Evolutionary conservation across 805 yeast species (phyloP), one percentile per base, ranked within the genome.

Genomic region (Zygosaccharomyces siamensis): DNA sequence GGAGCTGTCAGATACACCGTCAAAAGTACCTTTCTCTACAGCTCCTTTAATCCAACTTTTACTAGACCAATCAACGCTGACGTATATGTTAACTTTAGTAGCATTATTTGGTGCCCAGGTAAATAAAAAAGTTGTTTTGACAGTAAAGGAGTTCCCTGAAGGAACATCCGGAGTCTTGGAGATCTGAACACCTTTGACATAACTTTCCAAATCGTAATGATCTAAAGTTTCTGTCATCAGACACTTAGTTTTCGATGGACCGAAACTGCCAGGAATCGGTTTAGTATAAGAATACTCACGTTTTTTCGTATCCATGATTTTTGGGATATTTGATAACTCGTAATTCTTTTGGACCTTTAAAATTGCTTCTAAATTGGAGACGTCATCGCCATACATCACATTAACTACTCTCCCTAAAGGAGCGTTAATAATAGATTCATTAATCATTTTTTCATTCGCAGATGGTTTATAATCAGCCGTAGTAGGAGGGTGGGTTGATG

Each of bases 91-190:
- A 5, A 84, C 32, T 23, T 69, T 70, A 0, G 90, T 84, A 7
- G 65, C 50, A 60, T 82, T 82, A 43, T 74, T 72, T 2, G 69
- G 71, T 3, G 75, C 86, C 93, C 95, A 86, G 8, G 79, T 72
- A 5, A 84, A 65, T 55, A 74, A 75, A 31, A 77, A 73, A 26
- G 73, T 71, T 1, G 93, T 83, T 46, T 74, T 72, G 3, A 84
- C 84, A 41, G 75, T 72, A 56, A 86, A 86, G 0, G 84, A 72
- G 53, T 72, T 76, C 6, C 95, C 93, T 30, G 86, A 80, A 0
- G 95, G 95, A n/a, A 86, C 88, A 68, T 86, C 93, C 0, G 93
- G 95, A 0, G 89, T 83, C 43, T 74, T 76, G 0, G 89, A 81
- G 1, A 72, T 63, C 54, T 83, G 86, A 2, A 75, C 72, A 2